Conservation (phyloP, 805 yeast genomes). For the Yamadazyma sp. region DNA sequence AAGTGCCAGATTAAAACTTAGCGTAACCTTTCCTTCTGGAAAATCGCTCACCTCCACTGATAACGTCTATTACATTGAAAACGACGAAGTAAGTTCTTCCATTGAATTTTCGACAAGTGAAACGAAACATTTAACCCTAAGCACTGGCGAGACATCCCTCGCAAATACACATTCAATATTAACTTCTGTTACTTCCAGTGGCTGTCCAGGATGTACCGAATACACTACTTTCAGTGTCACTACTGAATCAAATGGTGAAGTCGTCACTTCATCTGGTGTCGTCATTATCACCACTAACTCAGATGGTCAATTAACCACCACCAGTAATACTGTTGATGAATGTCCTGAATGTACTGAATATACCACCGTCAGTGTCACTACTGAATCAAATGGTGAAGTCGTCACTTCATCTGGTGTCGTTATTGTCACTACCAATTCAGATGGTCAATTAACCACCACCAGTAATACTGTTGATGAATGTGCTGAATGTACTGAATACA, state of each 20-base stretch:
- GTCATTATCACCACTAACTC: conserved; percentile 14
- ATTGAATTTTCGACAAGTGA: no score
- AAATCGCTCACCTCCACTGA: no score
- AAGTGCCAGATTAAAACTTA: no score
- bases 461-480: conserved; percentile 7
- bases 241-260: conserved; percentile 9
- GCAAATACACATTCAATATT: no score
- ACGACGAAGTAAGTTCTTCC: no score
- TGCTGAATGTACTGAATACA: conserved; percentile 14
- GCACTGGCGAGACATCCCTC: no score
- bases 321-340: conserved; percentile 5
- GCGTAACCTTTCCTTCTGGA: no score
- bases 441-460: conserved; percentile 7
- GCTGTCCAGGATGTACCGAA: conserved; percentile 13
- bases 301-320: conserved; percentile 9
- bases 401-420: conserved; percentile 8
- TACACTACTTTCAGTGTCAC: conserved; percentile 10
- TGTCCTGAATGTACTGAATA: conserved; percentile 6
- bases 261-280: conserved; percentile 9
- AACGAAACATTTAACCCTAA: no score
- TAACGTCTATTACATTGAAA: no score
- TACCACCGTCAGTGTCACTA: conserved; percentile 4
- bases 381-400: conserved; percentile 7
- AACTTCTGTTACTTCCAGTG: no score
- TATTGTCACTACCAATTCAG: conserved; percentile 12